Percentiles rank a stretch among this genome's conserved stretches.
Evolutionary conservation across 805 yeast genomes (phyloP).

Genomic region (Metschnikowia matae): DNA sequence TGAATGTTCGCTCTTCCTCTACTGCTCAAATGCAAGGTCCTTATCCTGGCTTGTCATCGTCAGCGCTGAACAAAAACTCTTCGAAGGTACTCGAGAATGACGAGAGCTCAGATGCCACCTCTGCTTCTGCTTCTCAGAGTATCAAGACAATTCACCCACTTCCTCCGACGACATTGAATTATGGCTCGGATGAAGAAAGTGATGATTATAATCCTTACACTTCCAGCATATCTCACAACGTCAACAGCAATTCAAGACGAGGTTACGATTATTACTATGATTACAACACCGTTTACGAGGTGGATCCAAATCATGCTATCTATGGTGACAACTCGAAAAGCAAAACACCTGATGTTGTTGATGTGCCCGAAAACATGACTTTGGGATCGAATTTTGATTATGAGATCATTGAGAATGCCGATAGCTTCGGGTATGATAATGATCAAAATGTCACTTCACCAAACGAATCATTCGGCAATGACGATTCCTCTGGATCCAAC

Average conservation of each 20-base stretch:
- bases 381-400: constrained; percentile 39
- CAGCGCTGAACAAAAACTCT: constrained; percentile 6
- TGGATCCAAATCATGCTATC: constrained; percentile 42
- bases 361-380: constrained; percentile 44
- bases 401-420: constrained; percentile 30
- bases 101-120: constrained; percentile 28
- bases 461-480: neutral
- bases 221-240: constrained; percentile 64
- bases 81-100: constrained; percentile 9
- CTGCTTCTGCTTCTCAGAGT: constrained; percentile 27
- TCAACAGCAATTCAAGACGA: constrained; percentile 54
- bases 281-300: constrained; percentile 71
- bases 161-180: constrained; percentile 84
- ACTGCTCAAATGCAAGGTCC: constrained; percentile 23
- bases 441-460: constrained; percentile 14
- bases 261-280: constrained; percentile 78
- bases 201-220: constrained; percentile 52
- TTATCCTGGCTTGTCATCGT: constrained; percentile 16
- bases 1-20: constrained; percentile 47
- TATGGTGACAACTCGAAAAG: constrained; percentile 27
- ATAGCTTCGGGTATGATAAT: constrained; percentile 13
- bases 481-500: neutral
- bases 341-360: constrained; percentile 38
- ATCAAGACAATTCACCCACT: constrained; percentile 65
- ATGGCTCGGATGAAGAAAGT: constrained; percentile 61